Conservation (phyloP, 179 eudicot genomes). For the Actinidia polygama region DNA sequence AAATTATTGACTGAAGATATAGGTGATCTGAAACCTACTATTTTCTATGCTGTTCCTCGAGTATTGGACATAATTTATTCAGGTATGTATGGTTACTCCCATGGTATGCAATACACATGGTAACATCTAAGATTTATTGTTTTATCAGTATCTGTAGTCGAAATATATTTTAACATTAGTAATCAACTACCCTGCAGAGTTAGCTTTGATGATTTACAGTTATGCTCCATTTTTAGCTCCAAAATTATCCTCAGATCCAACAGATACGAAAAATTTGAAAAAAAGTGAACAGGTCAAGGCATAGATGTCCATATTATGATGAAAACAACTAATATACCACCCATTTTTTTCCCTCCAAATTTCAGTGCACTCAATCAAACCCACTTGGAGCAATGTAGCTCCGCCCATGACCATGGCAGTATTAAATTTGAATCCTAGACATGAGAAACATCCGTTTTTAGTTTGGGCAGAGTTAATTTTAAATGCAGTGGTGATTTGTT, state of each 20-base stretch:
- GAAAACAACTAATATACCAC: too few species aligned
- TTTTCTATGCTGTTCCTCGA: conserved; percentile 96
- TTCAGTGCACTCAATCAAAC: too few species aligned
- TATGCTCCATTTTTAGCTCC: not conserved
- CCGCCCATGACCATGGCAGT: too few species aligned
- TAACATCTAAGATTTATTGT: too few species aligned
- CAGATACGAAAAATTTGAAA: not conserved
- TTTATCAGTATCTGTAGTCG: too few species aligned
- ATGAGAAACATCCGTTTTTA: not conserved
- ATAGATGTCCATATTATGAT: too few species aligned
- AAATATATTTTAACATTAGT: too few species aligned
- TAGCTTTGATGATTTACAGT: too few species aligned
- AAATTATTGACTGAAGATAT: conserved; percentile 81
- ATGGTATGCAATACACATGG: not conserved
- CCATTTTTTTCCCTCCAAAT: too few species aligned
- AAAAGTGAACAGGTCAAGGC: too few species aligned
- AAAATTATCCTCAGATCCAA: not conserved
- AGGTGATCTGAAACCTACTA: conserved; percentile 78
- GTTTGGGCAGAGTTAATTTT: not conserved
- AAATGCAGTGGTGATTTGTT: not conserved
- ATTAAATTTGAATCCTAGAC: not conserved
- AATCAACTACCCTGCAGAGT: too few species aligned
- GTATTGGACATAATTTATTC: conserved; percentile 83
- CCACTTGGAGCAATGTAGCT: too few species aligned
- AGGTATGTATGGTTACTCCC: conserved; percentile 44